Base-by-base conservation (phyloP, 305 asterid genomes). In the Fraxinus angustifolia region DNA sequence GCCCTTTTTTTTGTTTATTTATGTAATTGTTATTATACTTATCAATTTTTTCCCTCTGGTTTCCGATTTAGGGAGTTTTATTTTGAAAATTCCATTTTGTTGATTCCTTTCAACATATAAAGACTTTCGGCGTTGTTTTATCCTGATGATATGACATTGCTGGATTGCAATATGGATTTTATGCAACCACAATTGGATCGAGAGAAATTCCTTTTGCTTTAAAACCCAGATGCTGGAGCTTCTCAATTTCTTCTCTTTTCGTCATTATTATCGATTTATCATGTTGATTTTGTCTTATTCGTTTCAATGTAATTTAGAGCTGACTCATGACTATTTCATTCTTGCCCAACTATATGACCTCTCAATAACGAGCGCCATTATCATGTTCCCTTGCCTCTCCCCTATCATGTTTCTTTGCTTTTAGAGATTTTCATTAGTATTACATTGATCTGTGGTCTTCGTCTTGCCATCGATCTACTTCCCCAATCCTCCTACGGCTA, bases 151-250 rank as follows among this genome's bases (percentile, higher is more conserved):
- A 50, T 42, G 35, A 60, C 53, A 34, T 56, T 53, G 14, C 81
- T 33, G 36, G 81, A 74, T 78, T 82, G n/a, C 83, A 60, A 48
- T n/a, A 74, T 34, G 33, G 14, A 31, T 74, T 60, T 10, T 53
- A 70, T 48, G 17, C 56, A n/a, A 50, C 71, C 5, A 76, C 73
- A 62, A 81, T 76, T 73, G 86, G 89, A 88, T 82, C 87, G 82
- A 85, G 73, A 78, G 26, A 81, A 6, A 8, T 68, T 38, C 23
- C 42, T 28, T 21, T 76, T 80, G 76, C 70, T 76, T 58, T 21
- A 28, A 28, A 80, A 70, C 72, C 80, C 26, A 48, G 80, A 68
- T 80, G 80, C 78, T 60, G 79, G 83, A 38, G 79, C 82, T 77
- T 77, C 82, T 78, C 70, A 8, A 38, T 36, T 45, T 71, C 56